phyloP scores from a whole-genome alignment of 139 green algal genomes.

The Volvox africanus region DNA sequence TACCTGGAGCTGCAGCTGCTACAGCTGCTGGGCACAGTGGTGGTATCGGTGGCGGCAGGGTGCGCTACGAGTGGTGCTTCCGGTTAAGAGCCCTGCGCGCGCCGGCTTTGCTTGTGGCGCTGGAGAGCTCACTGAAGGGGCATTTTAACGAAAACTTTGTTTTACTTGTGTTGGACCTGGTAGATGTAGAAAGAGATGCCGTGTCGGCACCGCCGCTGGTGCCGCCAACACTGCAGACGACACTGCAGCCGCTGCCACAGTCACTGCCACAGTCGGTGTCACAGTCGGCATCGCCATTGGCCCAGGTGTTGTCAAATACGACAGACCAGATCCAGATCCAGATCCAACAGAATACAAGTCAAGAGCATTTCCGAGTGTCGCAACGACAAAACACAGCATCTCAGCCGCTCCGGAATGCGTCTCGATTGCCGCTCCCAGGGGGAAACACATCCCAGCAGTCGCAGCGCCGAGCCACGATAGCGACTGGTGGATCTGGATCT shows the following conservation, averaged over 20 bases:
- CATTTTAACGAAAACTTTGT: background rate
- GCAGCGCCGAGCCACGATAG: too few species aligned
- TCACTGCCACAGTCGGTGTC: too few species aligned
- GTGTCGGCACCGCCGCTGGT: background rate
- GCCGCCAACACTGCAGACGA: background rate
- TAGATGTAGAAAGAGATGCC: too few species aligned
- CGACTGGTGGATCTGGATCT: too few species aligned
- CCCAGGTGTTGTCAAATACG: too few species aligned
- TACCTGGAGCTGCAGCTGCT: background rate
- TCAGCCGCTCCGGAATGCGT: too few species aligned
- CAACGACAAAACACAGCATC: too few species aligned
- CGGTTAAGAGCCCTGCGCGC: background rate
- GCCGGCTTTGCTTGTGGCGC: background rate
- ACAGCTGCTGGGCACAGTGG: background rate
- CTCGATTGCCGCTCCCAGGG: too few species aligned
- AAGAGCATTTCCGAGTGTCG: too few species aligned
- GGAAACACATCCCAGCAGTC: too few species aligned
- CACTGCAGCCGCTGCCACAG: background rate
- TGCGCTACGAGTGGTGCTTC: conserved; percentile 23
- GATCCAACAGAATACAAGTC: too few species aligned
- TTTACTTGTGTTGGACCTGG: background rate
- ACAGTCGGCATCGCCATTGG: background rate
- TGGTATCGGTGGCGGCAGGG: background rate
- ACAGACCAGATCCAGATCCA: background rate
- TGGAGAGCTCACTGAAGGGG: background rate